A percentile compares a stretch with the other conserved stretches of the same genome.
These are phyloP conservation scores for Malassezia nana DNA, from an alignment of 1,284 basidiomycete species.

Conservation along the genomic window DNA sequence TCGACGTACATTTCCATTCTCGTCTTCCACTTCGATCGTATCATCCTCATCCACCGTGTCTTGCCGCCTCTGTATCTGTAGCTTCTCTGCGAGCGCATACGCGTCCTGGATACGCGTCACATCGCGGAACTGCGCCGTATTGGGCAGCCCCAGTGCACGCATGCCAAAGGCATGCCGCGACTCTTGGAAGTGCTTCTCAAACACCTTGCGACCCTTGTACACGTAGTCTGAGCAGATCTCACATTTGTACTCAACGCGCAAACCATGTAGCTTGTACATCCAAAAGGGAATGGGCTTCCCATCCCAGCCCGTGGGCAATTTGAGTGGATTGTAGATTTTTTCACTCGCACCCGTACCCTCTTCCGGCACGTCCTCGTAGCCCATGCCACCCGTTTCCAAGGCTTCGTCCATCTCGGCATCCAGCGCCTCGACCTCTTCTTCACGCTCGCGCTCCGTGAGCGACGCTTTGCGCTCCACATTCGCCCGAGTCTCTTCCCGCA, in stretches of 20 bases:
- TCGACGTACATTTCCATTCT: constrained; percentile 34
- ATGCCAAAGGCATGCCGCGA: constrained; percentile 95
- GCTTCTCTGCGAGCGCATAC: constrained; percentile 54
- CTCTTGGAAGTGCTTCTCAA: constrained; percentile 87
- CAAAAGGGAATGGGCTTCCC: constrained; percentile 97
- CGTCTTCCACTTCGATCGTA: constrained; percentile 45
- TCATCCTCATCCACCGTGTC: constrained; percentile 28
- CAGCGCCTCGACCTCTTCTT: constrained; percentile 70
- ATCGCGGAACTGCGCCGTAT: constrained; percentile 97
- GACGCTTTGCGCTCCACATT: constrained; percentile 95
- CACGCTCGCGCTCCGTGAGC: constrained; percentile 86
- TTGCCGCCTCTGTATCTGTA: constrained; percentile 31
- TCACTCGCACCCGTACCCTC: constrained; percentile 59
- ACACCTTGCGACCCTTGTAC: constrained; percentile 79
- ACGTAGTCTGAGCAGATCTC: constrained; percentile 73
- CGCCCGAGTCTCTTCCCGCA: constrained; percentile 60
- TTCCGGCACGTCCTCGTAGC: constrained; percentile 49
- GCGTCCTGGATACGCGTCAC: constrained; percentile 96
- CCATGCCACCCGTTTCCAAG: constrained; percentile 14
- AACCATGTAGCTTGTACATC: constrained; percentile 93
- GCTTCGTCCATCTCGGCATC: constrained; percentile 25
- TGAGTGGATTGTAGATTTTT: constrained; percentile 92
- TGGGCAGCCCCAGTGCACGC: constrained; percentile 90
- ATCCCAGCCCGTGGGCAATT: constrained; percentile 94
- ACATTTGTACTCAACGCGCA: constrained; percentile 92